phyloP scores from a whole-genome alignment of 2,329 filamentous ascomycete genomes.

The Akanthomyces dipterigenus region DNA sequence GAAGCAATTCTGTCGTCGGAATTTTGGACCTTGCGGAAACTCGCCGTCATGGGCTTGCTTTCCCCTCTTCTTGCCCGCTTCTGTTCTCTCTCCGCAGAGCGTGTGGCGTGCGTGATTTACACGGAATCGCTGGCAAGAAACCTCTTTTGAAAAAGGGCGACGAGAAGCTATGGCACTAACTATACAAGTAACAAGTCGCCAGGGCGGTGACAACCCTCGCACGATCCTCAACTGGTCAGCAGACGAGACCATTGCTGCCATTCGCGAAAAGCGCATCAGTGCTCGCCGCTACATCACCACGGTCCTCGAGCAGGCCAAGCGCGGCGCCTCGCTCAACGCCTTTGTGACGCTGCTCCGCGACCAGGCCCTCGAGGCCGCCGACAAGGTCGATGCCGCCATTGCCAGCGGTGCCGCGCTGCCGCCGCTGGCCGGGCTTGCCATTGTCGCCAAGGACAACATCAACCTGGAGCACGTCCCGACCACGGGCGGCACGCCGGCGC shows the following conservation, averaged over 20 bases:
- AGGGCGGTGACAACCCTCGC: not conserved
- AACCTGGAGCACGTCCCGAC: constrained; percentile 14
- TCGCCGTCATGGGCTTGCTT: not conserved
- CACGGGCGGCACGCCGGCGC: constrained; percentile 14
- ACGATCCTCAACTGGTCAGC: constrained; percentile 7
- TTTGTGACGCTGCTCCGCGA: constrained; percentile 5
- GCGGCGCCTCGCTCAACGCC: constrained; percentile 5
- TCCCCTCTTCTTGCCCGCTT: not conserved
- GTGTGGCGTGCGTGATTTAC: not conserved
- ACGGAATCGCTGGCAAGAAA: not conserved
- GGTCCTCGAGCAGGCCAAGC: not conserved
- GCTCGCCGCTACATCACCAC: constrained; percentile 8
- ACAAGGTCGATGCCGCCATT: constrained; percentile 7
- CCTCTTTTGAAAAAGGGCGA: not conserved
- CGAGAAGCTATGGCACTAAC: not conserved
- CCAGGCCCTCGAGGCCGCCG: constrained; percentile 7
- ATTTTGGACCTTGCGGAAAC: not conserved
- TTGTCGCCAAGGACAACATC: constrained; percentile 19
- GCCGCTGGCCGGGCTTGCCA: constrained; percentile 17
- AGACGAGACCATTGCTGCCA: constrained; percentile 9
- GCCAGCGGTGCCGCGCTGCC: constrained; percentile 12
- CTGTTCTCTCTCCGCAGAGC: not conserved
- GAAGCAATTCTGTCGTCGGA: not conserved
- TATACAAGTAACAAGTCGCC: not conserved
- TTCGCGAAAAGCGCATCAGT: constrained; percentile 3